Conservation (phyloP, 1,284 basidiomycete species). For the Gymnopus androsaceus region DNA sequence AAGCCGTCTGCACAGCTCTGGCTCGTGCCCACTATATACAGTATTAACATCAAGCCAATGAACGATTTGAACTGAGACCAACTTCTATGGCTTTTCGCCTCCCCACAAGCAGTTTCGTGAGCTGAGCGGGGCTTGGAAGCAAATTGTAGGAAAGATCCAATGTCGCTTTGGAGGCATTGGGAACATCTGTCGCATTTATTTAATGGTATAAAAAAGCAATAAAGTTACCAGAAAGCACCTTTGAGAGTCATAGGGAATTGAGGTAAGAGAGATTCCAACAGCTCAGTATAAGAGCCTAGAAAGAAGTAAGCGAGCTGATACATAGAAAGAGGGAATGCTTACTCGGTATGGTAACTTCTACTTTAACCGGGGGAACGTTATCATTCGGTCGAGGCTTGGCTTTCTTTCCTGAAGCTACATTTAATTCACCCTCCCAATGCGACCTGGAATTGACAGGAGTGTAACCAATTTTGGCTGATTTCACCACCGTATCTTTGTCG, state of each 20-base stretch:
- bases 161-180: background rate
- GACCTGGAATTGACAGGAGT: conserved; percentile 30
- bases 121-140: conserved; percentile 45
- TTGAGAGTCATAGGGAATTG: conserved; percentile 60
- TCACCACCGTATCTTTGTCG: conserved; percentile 58
- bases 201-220: background rate
- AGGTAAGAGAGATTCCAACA: conserved; percentile 47
- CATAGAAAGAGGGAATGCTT: background rate
- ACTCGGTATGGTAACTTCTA: background rate
- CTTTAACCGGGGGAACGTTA: background rate
- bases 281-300: conserved; percentile 32
- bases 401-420: background rate
- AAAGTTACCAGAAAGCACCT: conserved; percentile 36
- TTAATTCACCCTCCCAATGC: conserved; percentile 31
- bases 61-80: conserved; percentile 21
- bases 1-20: conserved; percentile 51
- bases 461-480: conserved; percentile 38
- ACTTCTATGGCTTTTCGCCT: conserved; percentile 74
- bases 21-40: conserved; percentile 61
- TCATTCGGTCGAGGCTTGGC: background rate
- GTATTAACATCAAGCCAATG: conserved; percentile 8
- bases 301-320: background rate
- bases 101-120: conserved; percentile 51
- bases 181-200: background rate
- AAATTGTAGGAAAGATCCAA: conserved; percentile 53